These are phyloP conservation scores for Straminergon stramineum DNA, from an alignment of 225 moss, liverwort and hornwort species.

Conservation along the genomic window DNA sequence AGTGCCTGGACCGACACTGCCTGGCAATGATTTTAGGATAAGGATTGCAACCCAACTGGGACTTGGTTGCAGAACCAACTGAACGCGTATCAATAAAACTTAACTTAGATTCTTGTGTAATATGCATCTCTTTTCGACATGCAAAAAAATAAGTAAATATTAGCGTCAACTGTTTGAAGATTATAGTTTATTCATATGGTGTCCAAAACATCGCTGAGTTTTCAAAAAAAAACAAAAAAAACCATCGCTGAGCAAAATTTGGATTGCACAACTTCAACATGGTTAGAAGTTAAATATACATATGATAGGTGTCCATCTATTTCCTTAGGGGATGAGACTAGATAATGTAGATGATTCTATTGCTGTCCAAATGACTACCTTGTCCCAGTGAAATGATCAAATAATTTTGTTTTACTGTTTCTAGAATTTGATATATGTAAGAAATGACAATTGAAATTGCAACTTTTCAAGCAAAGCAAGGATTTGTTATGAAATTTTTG, in stretches of 20 bases:
- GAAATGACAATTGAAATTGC: background rate
- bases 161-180: background rate
- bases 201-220: background rate
- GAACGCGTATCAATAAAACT: too few relatives aligned
- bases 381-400: accelerated
- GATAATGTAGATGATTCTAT: background rate
- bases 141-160: background rate
- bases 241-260: background rate
- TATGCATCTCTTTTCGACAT: background rate
- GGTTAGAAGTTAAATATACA: background rate
- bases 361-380: accelerated
- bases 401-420: background rate
- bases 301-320: background rate
- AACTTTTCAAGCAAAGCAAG: accelerated
- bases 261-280: background rate
- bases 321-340: too few relatives aligned
- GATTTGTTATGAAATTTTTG: accelerated
- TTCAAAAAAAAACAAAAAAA: too few relatives aligned
- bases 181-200: too few relatives aligned
- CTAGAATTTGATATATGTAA: accelerated
- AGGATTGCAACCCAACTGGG: background rate
- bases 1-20: background rate
- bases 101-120: background rate
- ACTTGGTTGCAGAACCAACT: background rate
- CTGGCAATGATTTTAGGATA: background rate